Conservation (phyloP, 1,139 yeast genomes). For the Pichia sp. region DNA sequence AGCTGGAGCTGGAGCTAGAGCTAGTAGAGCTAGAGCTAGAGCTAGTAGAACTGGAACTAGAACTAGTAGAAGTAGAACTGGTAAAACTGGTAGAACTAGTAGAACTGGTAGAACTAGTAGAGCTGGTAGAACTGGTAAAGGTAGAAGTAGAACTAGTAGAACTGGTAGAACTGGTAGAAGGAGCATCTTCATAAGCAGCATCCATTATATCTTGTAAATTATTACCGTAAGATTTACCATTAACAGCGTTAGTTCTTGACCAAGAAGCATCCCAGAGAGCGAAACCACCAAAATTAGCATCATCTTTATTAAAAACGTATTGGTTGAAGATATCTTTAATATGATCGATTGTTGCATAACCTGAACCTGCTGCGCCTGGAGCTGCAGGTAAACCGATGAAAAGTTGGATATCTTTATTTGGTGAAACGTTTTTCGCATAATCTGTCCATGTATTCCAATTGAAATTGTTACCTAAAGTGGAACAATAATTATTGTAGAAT, state of each 20-base stretch:
- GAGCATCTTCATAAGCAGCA: constrained; percentile 14
- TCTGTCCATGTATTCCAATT: constrained; percentile 84
- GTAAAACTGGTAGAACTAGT: too few species aligned
- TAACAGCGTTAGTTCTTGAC: constrained; percentile 49
- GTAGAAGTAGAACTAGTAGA: constrained; percentile 22
- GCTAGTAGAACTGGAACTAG: too few species aligned
- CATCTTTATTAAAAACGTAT: constrained; percentile 30
- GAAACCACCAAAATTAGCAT: constrained; percentile 65
- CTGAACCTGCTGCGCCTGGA: constrained; percentile 40
- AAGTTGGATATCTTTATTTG: constrained; percentile 60
- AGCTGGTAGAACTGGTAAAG: constrained; percentile 24
- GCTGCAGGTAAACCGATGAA: constrained; percentile 48
- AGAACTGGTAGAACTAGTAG: not conserved
- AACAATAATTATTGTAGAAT: constrained; percentile 88
- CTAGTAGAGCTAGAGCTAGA: too few species aligned
- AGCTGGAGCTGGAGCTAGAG: too few species aligned
- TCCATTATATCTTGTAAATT: constrained; percentile 36
- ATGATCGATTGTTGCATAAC: constrained; percentile 47
- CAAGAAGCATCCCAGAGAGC: constrained; percentile 92
- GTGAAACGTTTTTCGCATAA: constrained; percentile 54
- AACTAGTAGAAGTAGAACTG: too few species aligned
- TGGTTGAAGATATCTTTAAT: constrained; percentile 32
- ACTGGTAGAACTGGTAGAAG: constrained; percentile 10
- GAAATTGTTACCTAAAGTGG: constrained; percentile 42
- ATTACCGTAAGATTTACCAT: constrained; percentile 26